Conservation (phyloP, 805 yeast species). For the Hanseniaspora occidentalis region DNA sequence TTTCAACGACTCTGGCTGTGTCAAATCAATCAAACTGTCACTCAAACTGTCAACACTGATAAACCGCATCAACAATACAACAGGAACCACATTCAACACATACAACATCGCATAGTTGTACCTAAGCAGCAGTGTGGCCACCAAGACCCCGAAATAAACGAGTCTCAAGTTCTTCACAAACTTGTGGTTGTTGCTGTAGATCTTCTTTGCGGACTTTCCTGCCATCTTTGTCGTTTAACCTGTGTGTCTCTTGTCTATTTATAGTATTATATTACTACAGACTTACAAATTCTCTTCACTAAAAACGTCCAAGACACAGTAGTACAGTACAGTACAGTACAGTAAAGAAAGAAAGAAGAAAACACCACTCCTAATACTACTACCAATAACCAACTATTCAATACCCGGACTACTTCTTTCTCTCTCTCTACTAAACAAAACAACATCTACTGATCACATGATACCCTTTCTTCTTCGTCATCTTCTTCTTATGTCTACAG, state of each 20-base stretch:
- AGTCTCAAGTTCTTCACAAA: slow-evolving; percentile 29
- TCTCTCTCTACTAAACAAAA: too few species aligned
- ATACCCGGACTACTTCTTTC: too few species aligned
- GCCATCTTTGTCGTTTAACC: slow-evolving; percentile 31
- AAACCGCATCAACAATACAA: slow-evolving; percentile 29
- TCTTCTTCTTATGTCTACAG: too few species aligned
- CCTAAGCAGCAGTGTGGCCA: slow-evolving; percentile 17
- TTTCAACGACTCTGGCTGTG: slow-evolving; percentile 26
- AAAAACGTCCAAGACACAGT: too few species aligned
- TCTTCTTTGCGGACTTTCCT: slow-evolving; percentile 43
- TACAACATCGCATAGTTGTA: slow-evolving; percentile 28
- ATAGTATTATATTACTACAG: too few species aligned
- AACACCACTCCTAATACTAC: too few species aligned
- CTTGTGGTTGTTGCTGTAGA: slow-evolving; percentile 30
- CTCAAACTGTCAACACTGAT: slow-evolving; percentile 22
- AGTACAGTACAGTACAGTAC: too few species aligned
- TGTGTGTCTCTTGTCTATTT: not conserved
- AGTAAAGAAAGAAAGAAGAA: too few species aligned
- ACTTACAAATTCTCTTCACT: too few species aligned
- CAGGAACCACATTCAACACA: slow-evolving; percentile 18
- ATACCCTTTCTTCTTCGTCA: too few species aligned
- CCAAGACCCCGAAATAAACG: slow-evolving; percentile 18
- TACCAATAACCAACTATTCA: too few species aligned
- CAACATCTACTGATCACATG: too few species aligned
- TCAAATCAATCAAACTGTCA: slow-evolving; percentile 30